Conservation (phyloP, 169 alveolate genomes). For the Plasmodium malariae region DNA sequence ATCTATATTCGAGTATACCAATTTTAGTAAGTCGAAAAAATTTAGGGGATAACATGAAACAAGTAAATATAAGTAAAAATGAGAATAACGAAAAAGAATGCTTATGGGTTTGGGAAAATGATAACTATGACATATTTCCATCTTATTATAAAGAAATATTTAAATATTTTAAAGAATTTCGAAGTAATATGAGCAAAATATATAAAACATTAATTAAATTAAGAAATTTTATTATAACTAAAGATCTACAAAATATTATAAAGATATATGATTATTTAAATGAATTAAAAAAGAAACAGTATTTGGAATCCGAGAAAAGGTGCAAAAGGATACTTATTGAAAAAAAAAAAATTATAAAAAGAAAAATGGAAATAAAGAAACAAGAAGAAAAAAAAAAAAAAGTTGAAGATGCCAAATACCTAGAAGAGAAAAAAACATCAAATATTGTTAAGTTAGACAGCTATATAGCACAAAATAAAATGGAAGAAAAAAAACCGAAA, state of each 20-base stretch:
- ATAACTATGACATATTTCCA: conserved; percentile 70
- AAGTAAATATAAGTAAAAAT: conserved; percentile 57
- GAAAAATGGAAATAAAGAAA: conserved; percentile 69
- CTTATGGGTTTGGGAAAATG: conserved; percentile 77
- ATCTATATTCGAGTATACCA: conserved; percentile 48
- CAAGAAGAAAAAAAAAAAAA: conserved; percentile 76
- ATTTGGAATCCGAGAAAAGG: conserved; percentile 69
- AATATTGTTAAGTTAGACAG: conserved; percentile 50
- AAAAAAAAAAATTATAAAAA: conserved; percentile 67
- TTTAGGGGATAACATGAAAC: conserved; percentile 76
- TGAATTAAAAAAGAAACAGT: conserved; percentile 64
- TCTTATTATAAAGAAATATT: conserved; percentile 61
- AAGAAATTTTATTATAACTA: conserved; percentile 35
- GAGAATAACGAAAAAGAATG: conserved; percentile 75
- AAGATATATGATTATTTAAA: conserved; percentile 62
- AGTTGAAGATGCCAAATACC: conserved; percentile 26
- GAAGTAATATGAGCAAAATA: conserved; percentile 60
- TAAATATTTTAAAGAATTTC: conserved; percentile 64
- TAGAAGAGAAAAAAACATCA: conserved; percentile 55
- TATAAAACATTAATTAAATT: conserved; percentile 69
- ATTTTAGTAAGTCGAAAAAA: conserved; percentile 65
- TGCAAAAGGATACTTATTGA: conserved; percentile 56
- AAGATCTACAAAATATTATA: conserved; percentile 48
- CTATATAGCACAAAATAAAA: conserved; percentile 19
- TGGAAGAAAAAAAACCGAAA: conserved; percentile 55